Evolutionary conservation across 495 filamentous ascomycete species (phyloP), one percentile per base, ranked within the genome.

Genomic region (Corynascus novoguineensis): DNA sequence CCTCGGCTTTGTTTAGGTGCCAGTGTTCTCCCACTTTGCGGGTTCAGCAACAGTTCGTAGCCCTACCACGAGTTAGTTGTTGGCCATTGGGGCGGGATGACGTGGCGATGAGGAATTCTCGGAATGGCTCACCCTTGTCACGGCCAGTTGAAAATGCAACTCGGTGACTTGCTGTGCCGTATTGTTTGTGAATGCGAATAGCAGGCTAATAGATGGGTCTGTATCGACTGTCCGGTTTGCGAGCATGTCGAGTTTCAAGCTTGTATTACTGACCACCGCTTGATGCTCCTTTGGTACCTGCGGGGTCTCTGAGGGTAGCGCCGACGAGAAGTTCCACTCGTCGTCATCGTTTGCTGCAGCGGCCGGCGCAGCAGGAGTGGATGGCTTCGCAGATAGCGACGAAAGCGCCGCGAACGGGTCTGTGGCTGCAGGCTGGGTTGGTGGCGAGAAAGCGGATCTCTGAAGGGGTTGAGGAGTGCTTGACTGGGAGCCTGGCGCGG

Each of bases 281-380:
- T 73, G 72, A 57, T 82, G 75, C 51, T 78, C 71, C 38, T 54
- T 73, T 0, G 81, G 75, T 19, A 59, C 47, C 9, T 55, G 15
- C 10, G 71, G 65, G 11, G 68, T 57, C 48, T 83, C 81, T 27
- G 86, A 82, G 0, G 91, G 91, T 3, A 97, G 74, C 0, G 93
- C 88, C 5, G 93, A 97, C 8, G 88, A 79, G 65, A 97, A 98
- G 34, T 84, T 83, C 93, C 93, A 98, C 63, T 98, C 93, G 59
- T 98, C 93, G 21, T 89, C 86, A 28, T 85, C 82, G 50, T 85
- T 61, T 66, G 73, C 27, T 27, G 67, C 57, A 25, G 73, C 64
- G 48, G 72, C 62, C 50, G 69, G 65, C 27, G 59, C 63, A 52
- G 65, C 54, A 53, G 77, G 67, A 10, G 68, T 68, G 58, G 76